These are phyloP conservation scores for Musa balbisiana DNA, from an alignment of 202 grass and related monocot genomes.

Conservation along the genomic window DNA sequence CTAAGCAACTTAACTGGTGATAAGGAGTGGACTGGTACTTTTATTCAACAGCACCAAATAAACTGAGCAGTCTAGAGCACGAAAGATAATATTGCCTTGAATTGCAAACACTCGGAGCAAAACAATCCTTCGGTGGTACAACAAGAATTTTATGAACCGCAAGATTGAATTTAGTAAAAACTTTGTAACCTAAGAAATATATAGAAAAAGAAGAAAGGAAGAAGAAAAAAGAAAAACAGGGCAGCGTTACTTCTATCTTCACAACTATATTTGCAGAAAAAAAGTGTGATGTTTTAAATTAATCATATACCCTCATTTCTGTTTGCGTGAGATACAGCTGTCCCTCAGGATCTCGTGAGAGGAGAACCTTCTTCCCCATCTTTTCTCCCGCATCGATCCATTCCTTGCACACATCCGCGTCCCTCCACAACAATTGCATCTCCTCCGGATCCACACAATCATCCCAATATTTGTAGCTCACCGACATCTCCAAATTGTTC, in stretches of 20 bases:
- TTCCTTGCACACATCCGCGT: constrained; percentile 70
- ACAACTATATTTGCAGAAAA: neutral
- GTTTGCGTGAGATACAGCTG: constrained; percentile 83
- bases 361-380: constrained; percentile 68
- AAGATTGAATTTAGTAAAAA: no score
- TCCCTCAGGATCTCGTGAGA: constrained; percentile 83
- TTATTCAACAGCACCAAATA: no score
- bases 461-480: constrained; percentile 94
- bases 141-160: no score
- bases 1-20: no score
- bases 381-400: constrained; percentile 79
- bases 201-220: neutral
- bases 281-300: neutral
- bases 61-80: no score
- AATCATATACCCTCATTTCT: constrained; percentile 62
- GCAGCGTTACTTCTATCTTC: neutral
- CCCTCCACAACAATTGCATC: constrained; percentile 68
- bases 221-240: neutral
- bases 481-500: constrained; percentile 37
- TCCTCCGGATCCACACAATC: constrained; percentile 80
- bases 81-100: no score
- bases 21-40: no score
- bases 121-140: no score
- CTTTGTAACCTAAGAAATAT: no score
- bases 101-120: no score